phyloP scores from a whole-genome alignment of 2,329 filamentous ascomycete species.

The Pleurostoma richardsiae region DNA sequence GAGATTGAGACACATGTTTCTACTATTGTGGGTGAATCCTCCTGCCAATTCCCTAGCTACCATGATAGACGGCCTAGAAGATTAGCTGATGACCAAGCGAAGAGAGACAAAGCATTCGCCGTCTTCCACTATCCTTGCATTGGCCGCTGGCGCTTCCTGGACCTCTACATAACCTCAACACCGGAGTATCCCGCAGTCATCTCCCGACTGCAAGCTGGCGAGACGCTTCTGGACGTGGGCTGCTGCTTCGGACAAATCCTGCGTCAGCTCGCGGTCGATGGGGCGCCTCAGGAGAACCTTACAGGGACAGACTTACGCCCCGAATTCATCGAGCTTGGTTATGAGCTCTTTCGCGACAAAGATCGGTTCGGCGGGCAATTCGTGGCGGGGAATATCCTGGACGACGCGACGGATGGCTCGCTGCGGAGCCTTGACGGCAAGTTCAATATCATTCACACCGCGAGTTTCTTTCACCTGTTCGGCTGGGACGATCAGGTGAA shows the following conservation, averaged over 20 bases:
- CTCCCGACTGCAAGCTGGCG: constrained; percentile 17
- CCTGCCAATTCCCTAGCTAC: too few species aligned
- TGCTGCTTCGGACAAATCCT: constrained; percentile 40
- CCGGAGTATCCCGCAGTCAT: constrained; percentile 23
- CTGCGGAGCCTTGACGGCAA: constrained; percentile 14
- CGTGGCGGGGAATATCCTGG: constrained; percentile 19
- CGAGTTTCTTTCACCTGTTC: constrained; percentile 26
- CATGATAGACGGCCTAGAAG: too few species aligned
- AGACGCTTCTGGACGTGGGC: constrained; percentile 29
- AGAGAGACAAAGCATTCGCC: constrained; percentile 28
- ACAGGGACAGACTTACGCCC: constrained; percentile 29
- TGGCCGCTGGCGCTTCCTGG: constrained; percentile 31
- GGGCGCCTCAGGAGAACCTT: constrained; percentile 28
- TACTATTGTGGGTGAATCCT: constrained; percentile 7
- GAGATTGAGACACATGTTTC: constrained; percentile 14
- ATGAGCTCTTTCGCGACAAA: constrained; percentile 25
- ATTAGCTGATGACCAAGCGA: neutral
- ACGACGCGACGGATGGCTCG: constrained; percentile 8
- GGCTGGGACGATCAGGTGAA: constrained; percentile 18
- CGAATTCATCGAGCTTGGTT: constrained; percentile 25
- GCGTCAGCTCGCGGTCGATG: constrained; percentile 32
- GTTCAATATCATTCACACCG: constrained; percentile 21
- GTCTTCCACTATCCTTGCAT: constrained; percentile 31
- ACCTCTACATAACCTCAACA: constrained; percentile 24
- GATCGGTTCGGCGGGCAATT: constrained; percentile 12